A percentile compares a stretch with the other conserved stretches of the same genome.
Conservation (phyloP, 331 rosid species). For the Cucumis variabilis region DNA sequence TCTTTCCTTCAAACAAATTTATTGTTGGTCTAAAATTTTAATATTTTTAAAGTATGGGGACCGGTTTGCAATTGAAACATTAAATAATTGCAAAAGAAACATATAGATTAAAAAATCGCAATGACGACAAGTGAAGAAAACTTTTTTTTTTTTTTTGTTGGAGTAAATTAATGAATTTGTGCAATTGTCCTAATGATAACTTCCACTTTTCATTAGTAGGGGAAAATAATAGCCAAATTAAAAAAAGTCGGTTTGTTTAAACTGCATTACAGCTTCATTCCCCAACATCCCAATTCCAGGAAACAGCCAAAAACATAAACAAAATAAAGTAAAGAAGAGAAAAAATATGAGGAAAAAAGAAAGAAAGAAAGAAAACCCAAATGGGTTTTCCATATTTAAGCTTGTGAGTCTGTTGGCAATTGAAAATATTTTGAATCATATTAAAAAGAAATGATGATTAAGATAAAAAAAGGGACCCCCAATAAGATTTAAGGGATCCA, state of each 20-base stretch:
- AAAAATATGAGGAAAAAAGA: background rate
- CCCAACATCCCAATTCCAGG: background rate
- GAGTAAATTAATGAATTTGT: conserved; percentile 14
- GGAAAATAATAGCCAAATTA: background rate
- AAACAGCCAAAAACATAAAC: background rate
- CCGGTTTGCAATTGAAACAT: too few species aligned
- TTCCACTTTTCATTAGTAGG: background rate
- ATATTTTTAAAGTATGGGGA: too few species aligned
- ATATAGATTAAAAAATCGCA: background rate
- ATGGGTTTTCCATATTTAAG: background rate
- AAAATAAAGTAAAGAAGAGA: too few species aligned
- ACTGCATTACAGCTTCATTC: conserved; percentile 13
- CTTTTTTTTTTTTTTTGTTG: background rate
- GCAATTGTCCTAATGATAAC: conserved; percentile 12
- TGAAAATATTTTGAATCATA: background rate
- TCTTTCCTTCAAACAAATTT: too few species aligned
- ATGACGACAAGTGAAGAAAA: background rate
- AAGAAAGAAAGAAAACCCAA: background rate
- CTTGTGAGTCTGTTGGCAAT: background rate
- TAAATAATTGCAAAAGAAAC: background rate
- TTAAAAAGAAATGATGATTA: background rate
- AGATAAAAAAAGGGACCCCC: conserved; percentile 11
- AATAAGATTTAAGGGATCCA: conserved; percentile 8
- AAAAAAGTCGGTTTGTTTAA: background rate
- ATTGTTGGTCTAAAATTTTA: too few species aligned